Evolutionary conservation across 257 asterid genomes (phyloP), one percentile per base, ranked within the genome.

Genomic region (Solanum lignicaule): DNA sequence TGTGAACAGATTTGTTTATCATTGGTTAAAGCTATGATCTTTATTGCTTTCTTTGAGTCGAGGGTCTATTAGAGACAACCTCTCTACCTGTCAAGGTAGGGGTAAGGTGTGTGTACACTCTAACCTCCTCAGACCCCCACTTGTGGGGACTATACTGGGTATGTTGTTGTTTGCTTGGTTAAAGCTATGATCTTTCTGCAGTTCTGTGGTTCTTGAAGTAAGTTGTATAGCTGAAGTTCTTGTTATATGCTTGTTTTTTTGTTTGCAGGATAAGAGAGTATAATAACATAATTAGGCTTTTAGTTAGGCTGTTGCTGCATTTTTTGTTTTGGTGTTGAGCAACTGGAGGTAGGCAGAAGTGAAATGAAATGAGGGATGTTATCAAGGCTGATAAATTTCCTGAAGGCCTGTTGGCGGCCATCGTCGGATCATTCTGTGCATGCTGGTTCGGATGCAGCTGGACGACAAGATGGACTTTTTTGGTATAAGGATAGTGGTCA

Each of bases 351-450:
- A 88, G 89, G 91, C 43, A 82, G 86, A 31, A 11, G 69, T 48
- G 90, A 89, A 91, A 87, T 92, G 94, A 92, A 88, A 92, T 92
- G 94, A 91, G 94, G 94, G 93, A 92, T 92, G 94, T 92, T 92
- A 92, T 92, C 93, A 89, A 91, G 83, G 84, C 87, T 92, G 89
- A 90, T 92, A 92, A 89, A 90, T 88, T 89, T 92, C 89, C 89
- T 91, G 83, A 89, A 83, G 92, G 90, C 92, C 91, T 92, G 94
- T 89, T 92, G 93, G 93, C 89, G 90, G 75, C 89, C 92, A 55
- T 90, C 94, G 15, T 72, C 90, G 3, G 87, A 88, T 68, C 71
- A 65, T 36, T 76, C 48, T 65, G 78, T 89, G 20, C 91, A 87
- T 48, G 66, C 88, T 32, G 90, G 93, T 90, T 83, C 89, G 15